phyloP scores from a whole-genome alignment of 106 monocot genomes.

The Dioscorea dumetorum region DNA sequence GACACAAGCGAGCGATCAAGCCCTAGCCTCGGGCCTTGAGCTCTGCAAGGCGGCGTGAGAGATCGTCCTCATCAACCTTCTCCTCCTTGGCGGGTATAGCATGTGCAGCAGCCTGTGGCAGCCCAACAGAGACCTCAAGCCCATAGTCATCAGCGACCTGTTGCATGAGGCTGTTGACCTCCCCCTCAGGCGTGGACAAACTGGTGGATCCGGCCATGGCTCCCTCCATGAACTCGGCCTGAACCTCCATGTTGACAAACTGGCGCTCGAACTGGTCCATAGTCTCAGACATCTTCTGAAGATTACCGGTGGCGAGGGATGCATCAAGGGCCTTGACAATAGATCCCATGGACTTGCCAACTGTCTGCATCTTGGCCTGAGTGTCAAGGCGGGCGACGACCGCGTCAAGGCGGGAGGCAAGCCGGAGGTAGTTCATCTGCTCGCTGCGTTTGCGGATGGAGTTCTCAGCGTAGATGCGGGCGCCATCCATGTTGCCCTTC shows the following conservation, averaged over 20 bases:
- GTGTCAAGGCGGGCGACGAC: slow-evolving; percentile 9
- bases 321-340: slow-evolving; percentile 5
- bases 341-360: slow-evolving; percentile 2
- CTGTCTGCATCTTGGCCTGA: slow-evolving; percentile 7
- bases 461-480: slow-evolving; percentile 9
- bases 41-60: slow-evolving; percentile 10
- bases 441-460: slow-evolving; percentile 7
- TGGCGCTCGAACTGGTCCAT: slow-evolving; percentile 15
- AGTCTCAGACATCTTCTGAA: slow-evolving; percentile 12
- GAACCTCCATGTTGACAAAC: slow-evolving; percentile 13
- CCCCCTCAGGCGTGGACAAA: slow-evolving; percentile 3
- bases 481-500: slow-evolving; percentile 8
- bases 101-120: slow-evolving; percentile 11
- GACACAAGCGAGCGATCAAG: too few species aligned
- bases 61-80: slow-evolving; percentile 9
- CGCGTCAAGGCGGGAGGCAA: slow-evolving; percentile 5
- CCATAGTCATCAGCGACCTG: slow-evolving; percentile 9
- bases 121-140: slow-evolving; percentile 9
- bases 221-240: slow-evolving; percentile 10
- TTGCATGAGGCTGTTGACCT: slow-evolving; percentile 8
- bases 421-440: slow-evolving; percentile 14
- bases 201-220: slow-evolving; percentile 6
- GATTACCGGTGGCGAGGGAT: background rate
- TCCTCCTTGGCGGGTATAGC: slow-evolving; percentile 5
- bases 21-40: slow-evolving; percentile 6